These are phyloP conservation scores for Besnoitia besnoiti DNA, from an alignment of 169 alveolate species.

Conservation along the genomic window DNA sequence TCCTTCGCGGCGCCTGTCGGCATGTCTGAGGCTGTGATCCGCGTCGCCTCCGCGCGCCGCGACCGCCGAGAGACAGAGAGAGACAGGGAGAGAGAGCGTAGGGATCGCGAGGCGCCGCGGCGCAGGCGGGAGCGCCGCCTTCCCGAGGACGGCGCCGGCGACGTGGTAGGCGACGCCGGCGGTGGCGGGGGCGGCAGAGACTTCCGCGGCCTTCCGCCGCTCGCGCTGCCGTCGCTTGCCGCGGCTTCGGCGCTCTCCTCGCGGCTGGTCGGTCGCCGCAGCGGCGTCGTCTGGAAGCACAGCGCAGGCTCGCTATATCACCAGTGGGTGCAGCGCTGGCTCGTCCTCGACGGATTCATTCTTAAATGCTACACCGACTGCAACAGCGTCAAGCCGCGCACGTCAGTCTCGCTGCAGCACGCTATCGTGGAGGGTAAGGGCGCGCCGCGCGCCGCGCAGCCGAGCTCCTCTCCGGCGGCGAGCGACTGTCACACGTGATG, in stretches of 20 bases:
- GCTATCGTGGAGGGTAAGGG: conserved; percentile 50
- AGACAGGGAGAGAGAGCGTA: not conserved
- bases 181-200: too few species aligned
- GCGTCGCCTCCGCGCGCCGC: conserved; percentile 2
- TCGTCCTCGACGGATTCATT: conserved; percentile 53
- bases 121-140: too few species aligned
- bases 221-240: not conserved
- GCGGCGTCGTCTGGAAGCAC: conserved; percentile 44
- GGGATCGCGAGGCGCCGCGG: too few species aligned
- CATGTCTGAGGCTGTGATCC: not conserved
- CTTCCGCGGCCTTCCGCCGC: not conserved
- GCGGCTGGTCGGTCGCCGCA: conserved; percentile 33
- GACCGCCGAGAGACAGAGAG: not conserved
- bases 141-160: not conserved
- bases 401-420: conserved; percentile 43
- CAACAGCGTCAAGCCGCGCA: conserved; percentile 43
- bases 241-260: not conserved
- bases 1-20: not conserved
- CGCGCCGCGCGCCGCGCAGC: not conserved
- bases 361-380: conserved; percentile 52
- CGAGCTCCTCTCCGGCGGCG: not conserved
- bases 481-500: not conserved
- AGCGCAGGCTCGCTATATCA: conserved; percentile 43
- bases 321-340: conserved; percentile 63
- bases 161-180: not conserved